These are phyloP conservation scores for Lasiosphaeria miniovina DNA, from an alignment of 495 filamentous ascomycete species.

Conservation along the genomic window DNA sequence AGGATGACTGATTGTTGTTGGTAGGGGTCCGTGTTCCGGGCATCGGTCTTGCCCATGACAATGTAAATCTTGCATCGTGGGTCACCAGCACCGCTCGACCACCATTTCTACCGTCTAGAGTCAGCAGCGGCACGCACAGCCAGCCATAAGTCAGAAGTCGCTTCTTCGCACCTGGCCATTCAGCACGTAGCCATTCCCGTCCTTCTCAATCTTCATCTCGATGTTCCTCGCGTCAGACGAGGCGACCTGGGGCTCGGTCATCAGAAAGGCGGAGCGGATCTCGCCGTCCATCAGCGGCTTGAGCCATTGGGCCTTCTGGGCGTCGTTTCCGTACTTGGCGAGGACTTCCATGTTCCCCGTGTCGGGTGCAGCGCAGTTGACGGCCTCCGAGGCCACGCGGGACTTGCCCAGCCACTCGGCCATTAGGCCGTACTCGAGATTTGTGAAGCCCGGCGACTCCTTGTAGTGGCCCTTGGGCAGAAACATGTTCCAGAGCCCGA, in stretches of 20 bases:
- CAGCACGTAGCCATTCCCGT: constrained; percentile 79
- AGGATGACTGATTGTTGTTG: constrained; percentile 86
- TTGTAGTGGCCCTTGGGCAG: constrained; percentile 90
- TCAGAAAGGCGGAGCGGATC: constrained; percentile 86
- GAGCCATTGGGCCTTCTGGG: constrained; percentile 87
- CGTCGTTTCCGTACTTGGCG: constrained; percentile 87
- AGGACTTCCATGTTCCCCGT: constrained; percentile 96
- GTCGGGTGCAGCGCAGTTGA: constrained; percentile 88
- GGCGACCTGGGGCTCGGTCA: constrained; percentile 87
- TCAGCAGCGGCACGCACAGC: background rate
- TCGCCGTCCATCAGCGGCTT: constrained; percentile 77
- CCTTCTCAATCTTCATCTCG: constrained; percentile 70
- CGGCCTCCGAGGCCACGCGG: constrained; percentile 75
- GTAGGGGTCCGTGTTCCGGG: constrained; percentile 69
- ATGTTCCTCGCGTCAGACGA: constrained; percentile 90
- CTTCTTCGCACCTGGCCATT: constrained; percentile 67
- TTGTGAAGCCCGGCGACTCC: constrained; percentile 86
- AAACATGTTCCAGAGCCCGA: constrained; percentile 99
- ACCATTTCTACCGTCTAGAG: constrained; percentile 71
- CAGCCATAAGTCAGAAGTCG: background rate
- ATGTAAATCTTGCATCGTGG: constrained; percentile 86
- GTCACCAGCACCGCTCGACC: constrained; percentile 89
- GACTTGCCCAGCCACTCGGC: constrained; percentile 85
- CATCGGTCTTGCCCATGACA: constrained; percentile 84
- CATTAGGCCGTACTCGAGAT: constrained; percentile 92